These are phyloP conservation scores for Nematocida sp. DNA, from an alignment of 371 early-diverging fungal genomes.

Conservation along the genomic window DNA sequence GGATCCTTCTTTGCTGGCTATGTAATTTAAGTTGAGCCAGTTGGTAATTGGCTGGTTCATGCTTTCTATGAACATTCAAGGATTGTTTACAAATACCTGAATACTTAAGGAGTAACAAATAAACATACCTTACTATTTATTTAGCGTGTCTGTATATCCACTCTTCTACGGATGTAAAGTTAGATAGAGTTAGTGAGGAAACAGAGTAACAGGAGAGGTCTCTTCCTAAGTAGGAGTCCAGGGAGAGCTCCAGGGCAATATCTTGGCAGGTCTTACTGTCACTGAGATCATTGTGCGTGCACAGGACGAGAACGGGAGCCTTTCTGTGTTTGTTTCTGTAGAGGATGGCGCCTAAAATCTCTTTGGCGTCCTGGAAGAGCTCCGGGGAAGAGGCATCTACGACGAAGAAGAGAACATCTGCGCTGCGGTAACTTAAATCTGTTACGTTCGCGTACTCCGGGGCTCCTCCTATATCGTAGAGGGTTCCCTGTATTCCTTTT, in stretches of 20 bases:
- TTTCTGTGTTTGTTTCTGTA: slow-evolving; percentile 57
- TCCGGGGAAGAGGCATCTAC: slow-evolving; percentile 28
- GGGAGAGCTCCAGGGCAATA: slow-evolving; percentile 77
- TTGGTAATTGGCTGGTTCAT: slow-evolving; percentile 58
- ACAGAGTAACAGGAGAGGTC: slow-evolving; percentile 96
- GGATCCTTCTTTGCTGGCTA: slow-evolving; percentile 67
- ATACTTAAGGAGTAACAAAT: not conserved
- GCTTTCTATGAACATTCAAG: slow-evolving; percentile 56
- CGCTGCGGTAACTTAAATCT: slow-evolving; percentile 57
- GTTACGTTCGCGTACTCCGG: slow-evolving; percentile 24
- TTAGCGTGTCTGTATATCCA: slow-evolving; percentile 82
- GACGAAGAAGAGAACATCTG: slow-evolving; percentile 60
- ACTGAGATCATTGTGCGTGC: slow-evolving; percentile 95
- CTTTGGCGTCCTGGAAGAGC: slow-evolving; percentile 31
- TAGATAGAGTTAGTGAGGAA: slow-evolving; percentile 88
- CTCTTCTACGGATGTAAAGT: slow-evolving; percentile 86
- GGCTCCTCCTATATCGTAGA: slow-evolving; percentile 62
- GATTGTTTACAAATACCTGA: slow-evolving; percentile 51
- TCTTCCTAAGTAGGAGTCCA: slow-evolving; percentile 76
- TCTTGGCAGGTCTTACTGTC: slow-evolving; percentile 79
- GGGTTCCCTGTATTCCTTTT: slow-evolving; percentile 24
- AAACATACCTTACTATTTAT: slow-evolving; percentile 18
- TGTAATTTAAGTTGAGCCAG: slow-evolving; percentile 69
- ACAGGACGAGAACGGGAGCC: slow-evolving; percentile 73
- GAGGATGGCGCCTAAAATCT: slow-evolving; percentile 51